phyloP scores from a whole-genome alignment of 2,329 filamentous ascomycete species.

The Diaporthe citri region DNA sequence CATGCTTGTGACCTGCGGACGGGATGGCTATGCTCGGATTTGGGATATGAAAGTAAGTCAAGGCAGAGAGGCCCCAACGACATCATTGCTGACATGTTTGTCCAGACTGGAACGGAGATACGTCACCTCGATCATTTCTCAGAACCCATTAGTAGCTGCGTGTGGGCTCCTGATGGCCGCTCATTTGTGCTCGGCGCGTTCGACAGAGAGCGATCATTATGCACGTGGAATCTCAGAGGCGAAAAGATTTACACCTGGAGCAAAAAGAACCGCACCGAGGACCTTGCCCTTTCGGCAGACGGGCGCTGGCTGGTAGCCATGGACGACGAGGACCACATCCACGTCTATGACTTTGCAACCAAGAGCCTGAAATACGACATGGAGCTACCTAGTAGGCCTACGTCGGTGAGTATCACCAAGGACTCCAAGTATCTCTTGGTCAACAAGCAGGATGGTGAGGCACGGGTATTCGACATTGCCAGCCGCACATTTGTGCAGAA shows the following conservation, averaged over 20 bases:
- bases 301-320: constrained; percentile 85
- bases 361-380: constrained; percentile 82
- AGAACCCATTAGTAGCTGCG: constrained; percentile 89
- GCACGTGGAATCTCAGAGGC: constrained; percentile 77
- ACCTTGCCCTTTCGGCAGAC: constrained; percentile 85
- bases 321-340: constrained; percentile 76
- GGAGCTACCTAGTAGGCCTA: constrained; percentile 74
- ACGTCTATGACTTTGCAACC: constrained; percentile 85
- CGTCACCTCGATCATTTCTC: constrained; percentile 76
- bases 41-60: constrained; percentile 78
- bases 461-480: constrained; percentile 83
- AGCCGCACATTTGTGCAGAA: constrained; percentile 78
- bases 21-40: constrained; percentile 78
- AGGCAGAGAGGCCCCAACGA: neutral
- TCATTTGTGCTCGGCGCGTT: constrained; percentile 85
- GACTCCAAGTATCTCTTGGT: constrained; percentile 87
- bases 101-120: constrained; percentile 73
- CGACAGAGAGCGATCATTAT: constrained; percentile 74
- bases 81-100: constrained; percentile 5
- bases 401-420: constrained; percentile 83
- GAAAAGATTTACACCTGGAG: constrained; percentile 75
- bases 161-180: constrained; percentile 85
- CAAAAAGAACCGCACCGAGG: constrained; percentile 81
- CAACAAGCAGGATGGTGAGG: constrained; percentile 82
- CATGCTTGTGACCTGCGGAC: constrained; percentile 86